Base-by-base conservation (phyloP, 495 filamentous ascomycete genomes). In the Neurospora sp. region DNA sequence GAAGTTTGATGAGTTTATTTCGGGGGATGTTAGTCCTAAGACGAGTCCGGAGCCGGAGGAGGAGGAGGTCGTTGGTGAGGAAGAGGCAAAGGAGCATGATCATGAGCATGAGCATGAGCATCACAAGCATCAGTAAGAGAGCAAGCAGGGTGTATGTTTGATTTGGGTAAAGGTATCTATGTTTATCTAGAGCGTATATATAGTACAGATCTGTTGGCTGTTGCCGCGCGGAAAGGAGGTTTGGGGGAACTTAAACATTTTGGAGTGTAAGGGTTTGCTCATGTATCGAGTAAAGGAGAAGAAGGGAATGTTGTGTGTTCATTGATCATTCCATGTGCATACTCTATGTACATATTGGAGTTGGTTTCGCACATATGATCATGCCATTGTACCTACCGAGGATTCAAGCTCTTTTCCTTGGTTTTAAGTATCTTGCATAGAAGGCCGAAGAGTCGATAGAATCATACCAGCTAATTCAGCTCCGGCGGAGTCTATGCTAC, bases 1-100 rank as follows among this genome's bases (percentile, higher is more conserved):
- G 69, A 89, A 91, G 75, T 86, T 89, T 31, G 91, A 95, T 77
- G 93, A 96, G 79, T 97, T 97, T 76, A 93, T 97, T 70, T 79
- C 86, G 3, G 84, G 86, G 7, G 88, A 92, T 75, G 84, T 90
- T 6, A 90, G 87, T 73, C 85, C 88, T 4, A 83, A 85, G 77
- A 84, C 83, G 9, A 91, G 86, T 72, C 90, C 90, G 0, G 93
- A 96, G 80, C 88, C 89, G 20, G 89, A 92, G 74, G 84, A 87
- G 31, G 82, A 86, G 69, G 69, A 82, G 75, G 53, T 18, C 1
- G 27, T 35, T 35, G 27, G 14, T 35, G 53, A 65, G 27, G 53
- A 18, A 10, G 76, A 83, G 42, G 77, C 80, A 31, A 80, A 88
- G 74, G 81, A 86, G 12, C 81, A 88, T 72, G 79, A 84, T 16